phyloP scores from a whole-genome alignment of 2,329 filamentous ascomycete genomes.

The Cryoendolithus antarcticus region DNA sequence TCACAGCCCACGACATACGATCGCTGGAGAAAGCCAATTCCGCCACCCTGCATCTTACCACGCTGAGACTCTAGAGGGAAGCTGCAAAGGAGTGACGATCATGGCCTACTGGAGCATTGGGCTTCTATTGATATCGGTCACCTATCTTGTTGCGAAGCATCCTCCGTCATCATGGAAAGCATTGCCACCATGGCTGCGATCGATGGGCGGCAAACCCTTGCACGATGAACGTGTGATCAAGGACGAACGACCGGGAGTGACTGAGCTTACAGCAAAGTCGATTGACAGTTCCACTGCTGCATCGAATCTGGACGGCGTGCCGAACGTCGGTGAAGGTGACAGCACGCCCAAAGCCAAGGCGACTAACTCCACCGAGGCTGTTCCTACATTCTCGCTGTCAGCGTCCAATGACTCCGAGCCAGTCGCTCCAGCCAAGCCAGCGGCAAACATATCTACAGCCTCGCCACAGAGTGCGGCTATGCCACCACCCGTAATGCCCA shows the following conservation, averaged over 20 bases:
- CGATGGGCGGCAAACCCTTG: background rate
- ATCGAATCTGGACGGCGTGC: no score
- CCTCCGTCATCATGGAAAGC: slow-evolving; percentile 24
- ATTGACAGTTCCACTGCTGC: no score
- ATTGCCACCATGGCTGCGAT: slow-evolving; percentile 16
- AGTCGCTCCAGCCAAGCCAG: slow-evolving; percentile 11
- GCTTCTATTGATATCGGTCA: slow-evolving; percentile 27
- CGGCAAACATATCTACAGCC: background rate
- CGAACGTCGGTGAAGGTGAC: slow-evolving; percentile 8
- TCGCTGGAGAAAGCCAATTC: background rate
- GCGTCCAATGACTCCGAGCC: slow-evolving; percentile 22
- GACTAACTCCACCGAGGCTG: background rate
- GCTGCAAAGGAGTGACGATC: background rate
- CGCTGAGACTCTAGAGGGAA: slow-evolving; percentile 5
- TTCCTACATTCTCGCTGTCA: slow-evolving; percentile 15
- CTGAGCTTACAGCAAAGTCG: no score
- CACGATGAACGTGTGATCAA: background rate
- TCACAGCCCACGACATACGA: no score
- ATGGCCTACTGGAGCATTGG: slow-evolving; percentile 33
- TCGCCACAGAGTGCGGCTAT: slow-evolving; percentile 9
- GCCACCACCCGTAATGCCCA: slow-evolving; percentile 20
- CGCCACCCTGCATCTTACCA: background rate
- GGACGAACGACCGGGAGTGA: background rate
- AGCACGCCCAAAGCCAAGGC: slow-evolving; percentile 14
- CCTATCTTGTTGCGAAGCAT: slow-evolving; percentile 29